Base-by-base conservation (phyloP, 1,284 basidiomycete genomes). In the Testicularia cyperi region DNA sequence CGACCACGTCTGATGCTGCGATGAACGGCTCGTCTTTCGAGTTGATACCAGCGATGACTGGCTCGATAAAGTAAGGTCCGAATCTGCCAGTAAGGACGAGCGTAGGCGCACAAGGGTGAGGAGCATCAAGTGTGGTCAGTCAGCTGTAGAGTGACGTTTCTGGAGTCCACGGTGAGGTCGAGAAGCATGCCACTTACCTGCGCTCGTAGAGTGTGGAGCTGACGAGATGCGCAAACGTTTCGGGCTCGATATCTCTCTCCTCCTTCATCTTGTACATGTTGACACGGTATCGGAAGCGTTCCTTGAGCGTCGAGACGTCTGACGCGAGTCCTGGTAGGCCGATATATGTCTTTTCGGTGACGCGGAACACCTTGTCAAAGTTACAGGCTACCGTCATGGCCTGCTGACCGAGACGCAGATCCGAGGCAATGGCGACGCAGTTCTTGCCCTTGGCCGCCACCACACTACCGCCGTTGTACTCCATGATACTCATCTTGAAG, bases 221-320 rank as follows among this genome's bases (percentile, higher is more conserved):
- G 58, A 97, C 87, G 62, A 99, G 85, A 74, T 94, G 90, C 19
- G 92, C 88, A 79, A 98, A 97, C 7, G 91, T 92, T 80, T 92
- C 86, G 35, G 95, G 95, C 68, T 92, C 87, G 73, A 99, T 96
- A 71, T 92, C 88, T 53, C 95, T 85, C 77, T 97, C 94, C 78
- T 99, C 95, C 80, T 98, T 99, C 84, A 99, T 96, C 37, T 90
- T 89, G 81, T 97, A 98, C 90, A 98, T 95, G 81, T 98, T 99
- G 49, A 95, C 87, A 54, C 92, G 84, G 80, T 89, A 95, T 45
- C 95, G 51, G 57, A 68, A 69, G 24, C 55, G 48, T 22, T 69
- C 62, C 20, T 33, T 90, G 86, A 99, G 80, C 58, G 95, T 97
- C 60, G 84, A 83, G 41, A 95, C 89, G 78, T 99, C 95, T 12